Percentiles rank a stretch among this genome's conserved stretches.
Conservation (phyloP, 2,329 filamentous ascomycete genomes). For the Scedosporium dehoogii region DNA sequence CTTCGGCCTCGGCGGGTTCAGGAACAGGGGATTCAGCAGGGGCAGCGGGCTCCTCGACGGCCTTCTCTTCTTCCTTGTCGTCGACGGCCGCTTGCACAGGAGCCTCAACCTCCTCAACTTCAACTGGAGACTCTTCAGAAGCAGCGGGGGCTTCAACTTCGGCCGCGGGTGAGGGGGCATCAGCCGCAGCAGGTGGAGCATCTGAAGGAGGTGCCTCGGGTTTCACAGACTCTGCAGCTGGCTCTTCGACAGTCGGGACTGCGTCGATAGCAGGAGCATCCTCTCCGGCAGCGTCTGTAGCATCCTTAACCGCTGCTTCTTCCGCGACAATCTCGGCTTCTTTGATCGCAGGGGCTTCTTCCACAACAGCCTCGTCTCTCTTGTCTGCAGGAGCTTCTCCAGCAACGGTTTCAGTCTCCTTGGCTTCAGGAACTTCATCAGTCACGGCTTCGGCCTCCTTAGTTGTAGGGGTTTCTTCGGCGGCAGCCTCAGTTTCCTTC, state of each 20-base stretch:
- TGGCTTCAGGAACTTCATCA: background rate
- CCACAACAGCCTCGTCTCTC: background rate
- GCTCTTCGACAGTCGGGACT: background rate
- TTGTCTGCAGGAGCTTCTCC: background rate
- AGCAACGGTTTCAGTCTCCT: background rate
- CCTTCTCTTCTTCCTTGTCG: slow-evolving; percentile 7
- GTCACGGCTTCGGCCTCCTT: background rate
- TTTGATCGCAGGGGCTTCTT: background rate
- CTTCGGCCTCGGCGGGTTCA: background rate
- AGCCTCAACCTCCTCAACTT: slow-evolving; percentile 2
- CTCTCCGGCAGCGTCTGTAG: background rate
- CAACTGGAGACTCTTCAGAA: background rate
- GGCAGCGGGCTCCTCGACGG: background rate
- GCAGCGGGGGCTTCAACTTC: background rate
- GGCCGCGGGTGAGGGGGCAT: background rate
- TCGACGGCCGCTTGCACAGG: slow-evolving; percentile 5
- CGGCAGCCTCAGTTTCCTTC: background rate
- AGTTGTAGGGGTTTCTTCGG: background rate
- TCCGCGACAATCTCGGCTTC: background rate
- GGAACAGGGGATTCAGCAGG: slow-evolving; percentile 11
- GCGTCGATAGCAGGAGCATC: background rate
- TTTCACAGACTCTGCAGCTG: background rate
- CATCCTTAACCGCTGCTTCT: background rate
- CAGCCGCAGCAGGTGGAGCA: background rate
- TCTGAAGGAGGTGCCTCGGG: background rate